These are phyloP conservation scores for Pluteus cervinus DNA, from an alignment of 768 basidiomycete species.

Conservation along the genomic window DNA sequence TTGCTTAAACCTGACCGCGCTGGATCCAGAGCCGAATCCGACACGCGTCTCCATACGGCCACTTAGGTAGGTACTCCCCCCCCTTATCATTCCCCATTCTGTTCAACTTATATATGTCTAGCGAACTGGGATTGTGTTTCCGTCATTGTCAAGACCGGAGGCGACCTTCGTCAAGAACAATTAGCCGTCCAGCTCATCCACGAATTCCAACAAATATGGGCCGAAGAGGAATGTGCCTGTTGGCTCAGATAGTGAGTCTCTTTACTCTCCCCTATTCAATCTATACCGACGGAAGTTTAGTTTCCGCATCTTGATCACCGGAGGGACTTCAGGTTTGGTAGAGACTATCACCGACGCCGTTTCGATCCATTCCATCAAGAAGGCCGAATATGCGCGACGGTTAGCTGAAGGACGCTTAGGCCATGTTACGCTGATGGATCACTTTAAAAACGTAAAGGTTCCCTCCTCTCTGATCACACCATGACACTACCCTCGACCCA, in stretches of 20 bases:
- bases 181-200: constrained; percentile 92
- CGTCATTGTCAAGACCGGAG: constrained; percentile 98
- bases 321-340: constrained; percentile 86
- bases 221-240: constrained; percentile 85
- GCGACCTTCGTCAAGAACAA: constrained; percentile 95
- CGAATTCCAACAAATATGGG: constrained; percentile 92
- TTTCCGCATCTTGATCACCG: constrained; percentile 94
- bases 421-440: constrained; percentile 86
- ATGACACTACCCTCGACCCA: background rate
- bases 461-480: background rate
- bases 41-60: constrained; percentile 92
- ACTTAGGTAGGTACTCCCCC: constrained; percentile 55
- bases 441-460: constrained; percentile 74
- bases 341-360: constrained; percentile 99
- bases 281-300: constrained; percentile 30
- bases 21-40: constrained; percentile 78
- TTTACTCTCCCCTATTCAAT: background rate
- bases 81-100: constrained; percentile 4
- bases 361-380: constrained; percentile 99
- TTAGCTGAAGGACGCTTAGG: constrained; percentile 75
- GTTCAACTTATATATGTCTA: constrained; percentile 17
- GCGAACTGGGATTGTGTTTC: constrained; percentile 88
- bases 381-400: constrained; percentile 91
- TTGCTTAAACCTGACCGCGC: too few relatives aligned
- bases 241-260: constrained; percentile 84